phyloP scores from a whole-genome alignment of 2,329 filamentous ascomycete species.

The Fusarium sp. region DNA sequence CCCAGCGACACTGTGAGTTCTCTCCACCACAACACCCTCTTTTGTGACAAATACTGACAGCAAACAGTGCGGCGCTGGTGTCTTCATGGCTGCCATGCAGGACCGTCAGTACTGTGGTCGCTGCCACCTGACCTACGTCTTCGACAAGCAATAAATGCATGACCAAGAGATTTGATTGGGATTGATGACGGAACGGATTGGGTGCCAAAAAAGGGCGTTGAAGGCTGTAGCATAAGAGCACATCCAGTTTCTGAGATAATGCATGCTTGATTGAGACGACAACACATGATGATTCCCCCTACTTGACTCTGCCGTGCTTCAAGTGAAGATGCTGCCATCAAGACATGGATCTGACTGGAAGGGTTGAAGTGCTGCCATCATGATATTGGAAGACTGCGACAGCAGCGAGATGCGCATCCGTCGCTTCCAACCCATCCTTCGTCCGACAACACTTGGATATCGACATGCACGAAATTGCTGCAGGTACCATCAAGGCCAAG shows the following conservation, averaged over 20 bases:
- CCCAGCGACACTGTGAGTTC: slow-evolving; percentile 83
- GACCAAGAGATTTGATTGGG: slow-evolving; percentile 44
- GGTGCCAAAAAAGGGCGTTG: slow-evolving; percentile 55
- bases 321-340: not conserved
- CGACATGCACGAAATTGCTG: not conserved
- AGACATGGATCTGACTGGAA: not conserved
- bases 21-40: not conserved
- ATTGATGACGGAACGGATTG: slow-evolving; percentile 48
- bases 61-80: slow-evolving; percentile 93
- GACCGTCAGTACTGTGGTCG: slow-evolving; percentile 97
- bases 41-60: slow-evolving; percentile 47
- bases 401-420: not conserved
- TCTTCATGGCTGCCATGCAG: slow-evolving; percentile 99
- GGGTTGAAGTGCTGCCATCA: not conserved
- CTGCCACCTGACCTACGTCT: slow-evolving; percentile 80
- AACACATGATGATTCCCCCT: slow-evolving; percentile 6
- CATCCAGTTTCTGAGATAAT: slow-evolving; percentile 55
- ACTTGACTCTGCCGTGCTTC: not conserved
- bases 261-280: slow-evolving; percentile 52
- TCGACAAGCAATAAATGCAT: slow-evolving; percentile 71
- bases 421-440: not conserved
- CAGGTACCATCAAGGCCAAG: not conserved
- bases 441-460: not conserved
- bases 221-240: slow-evolving; percentile 56
- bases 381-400: not conserved